Percentiles rank a stretch among this genome's conserved stretches.
phyloP scores from a whole-genome alignment of 805 yeast species.

The Maudiozyma saulgeensis region DNA sequence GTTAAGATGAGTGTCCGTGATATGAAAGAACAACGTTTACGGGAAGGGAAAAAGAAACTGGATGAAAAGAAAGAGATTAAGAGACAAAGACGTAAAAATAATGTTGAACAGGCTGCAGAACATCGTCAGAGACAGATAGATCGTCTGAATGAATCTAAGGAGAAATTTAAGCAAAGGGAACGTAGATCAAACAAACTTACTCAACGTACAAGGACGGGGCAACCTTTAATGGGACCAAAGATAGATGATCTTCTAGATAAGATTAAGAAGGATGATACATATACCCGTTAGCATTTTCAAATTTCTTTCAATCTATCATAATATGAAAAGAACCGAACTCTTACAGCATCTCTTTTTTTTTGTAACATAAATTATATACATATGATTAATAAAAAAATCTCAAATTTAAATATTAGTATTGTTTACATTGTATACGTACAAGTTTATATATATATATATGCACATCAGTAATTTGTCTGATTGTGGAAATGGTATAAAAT shows the following conservation, averaged over 20 bases:
- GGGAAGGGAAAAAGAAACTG: conserved; percentile 20
- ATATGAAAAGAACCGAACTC: too few relatives aligned
- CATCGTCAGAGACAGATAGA: conserved; percentile 36
- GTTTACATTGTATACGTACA: too few relatives aligned
- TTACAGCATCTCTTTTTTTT: too few relatives aligned
- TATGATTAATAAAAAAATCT: neutral
- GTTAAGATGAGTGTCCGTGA: conserved; percentile 12
- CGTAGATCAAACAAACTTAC: conserved; percentile 37
- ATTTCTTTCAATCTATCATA: too few relatives aligned
- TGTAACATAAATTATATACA: too few relatives aligned
- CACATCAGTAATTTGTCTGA: neutral
- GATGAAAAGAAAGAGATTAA: conserved; percentile 31
- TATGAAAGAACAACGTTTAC: conserved; percentile 15
- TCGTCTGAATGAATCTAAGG: conserved; percentile 27
- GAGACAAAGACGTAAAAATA: conserved; percentile 29
- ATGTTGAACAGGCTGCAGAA: conserved; percentile 26
- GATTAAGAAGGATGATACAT: conserved; percentile 44
- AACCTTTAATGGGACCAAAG: conserved; percentile 86
- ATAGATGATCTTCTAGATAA: conserved; percentile 70
- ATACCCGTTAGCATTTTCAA: conserved; percentile 10
- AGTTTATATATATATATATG: neutral
- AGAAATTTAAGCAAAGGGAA: conserved; percentile 35
- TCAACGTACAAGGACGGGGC: conserved; percentile 63
- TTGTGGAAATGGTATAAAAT: too few relatives aligned
- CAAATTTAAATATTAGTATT: conserved; percentile 2